Base-by-base conservation (phyloP, 768 basidiomycete species). In the Podaxis sp. region DNA sequence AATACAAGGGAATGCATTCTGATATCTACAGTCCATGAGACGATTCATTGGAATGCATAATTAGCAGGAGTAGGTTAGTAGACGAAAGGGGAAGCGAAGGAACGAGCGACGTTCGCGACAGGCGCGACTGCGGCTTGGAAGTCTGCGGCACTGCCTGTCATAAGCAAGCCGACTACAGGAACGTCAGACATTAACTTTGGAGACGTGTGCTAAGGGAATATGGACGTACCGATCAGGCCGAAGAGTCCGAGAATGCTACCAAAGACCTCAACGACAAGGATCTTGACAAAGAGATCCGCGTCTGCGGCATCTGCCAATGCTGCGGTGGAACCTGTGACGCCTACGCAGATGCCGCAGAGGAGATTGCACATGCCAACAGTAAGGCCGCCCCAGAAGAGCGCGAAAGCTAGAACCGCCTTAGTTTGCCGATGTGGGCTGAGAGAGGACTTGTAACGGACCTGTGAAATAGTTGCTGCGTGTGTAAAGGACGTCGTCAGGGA, bases 351-450 rank as follows among this genome's bases (percentile, higher is more conserved):
- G 62, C 97, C 97, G 62, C 97, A 98, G 21, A 99, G 81, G 25
- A 98, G 82, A 74, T 98, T 98, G 76, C 96, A 98, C 3, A 86
- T 70, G 14, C 97, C 97, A 28, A 96, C 95, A 1, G 94, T 95
- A 36, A 98, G 76, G 32, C 97, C 97, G 23, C 95, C 95, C 89
- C 95, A 98, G 82, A 99, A 98, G 54, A 98, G 82, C 2, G 96
- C 89, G 68, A 85, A 98, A 4, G 94, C 93, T 93, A 65, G 5
- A n/a, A 11, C 21, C 25, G 28, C 13, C 28, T 35, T 23, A 57
- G 18, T 46, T 21, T 6, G 18, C 50, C 52, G 18, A 23, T 54
- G 40, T 63, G 44, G 21, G 25, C 11, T 50, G 50, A 18, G 6
- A 16, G 4, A 51, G 7, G 37, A 23, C 21, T 38, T 72, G 47